Conservation (phyloP, 2,329 filamentous ascomycete genomes). For the Microascus cirrosus region DNA sequence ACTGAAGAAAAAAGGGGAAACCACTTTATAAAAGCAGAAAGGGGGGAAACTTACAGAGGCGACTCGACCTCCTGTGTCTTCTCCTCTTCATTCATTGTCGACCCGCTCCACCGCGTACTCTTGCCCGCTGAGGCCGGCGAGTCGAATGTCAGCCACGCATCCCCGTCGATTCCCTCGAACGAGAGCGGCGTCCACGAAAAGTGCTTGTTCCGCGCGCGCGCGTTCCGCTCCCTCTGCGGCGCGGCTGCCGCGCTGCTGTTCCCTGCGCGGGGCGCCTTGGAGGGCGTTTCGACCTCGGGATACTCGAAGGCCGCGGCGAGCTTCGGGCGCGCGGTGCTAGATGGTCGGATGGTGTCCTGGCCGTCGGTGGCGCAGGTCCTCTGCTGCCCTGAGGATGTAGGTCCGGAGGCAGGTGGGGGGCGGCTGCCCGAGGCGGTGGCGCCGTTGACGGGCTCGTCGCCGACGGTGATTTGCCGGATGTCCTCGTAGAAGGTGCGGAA, state of each 20-base stretch:
- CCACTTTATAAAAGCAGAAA: neutral
- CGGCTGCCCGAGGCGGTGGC: slow-evolving; percentile 9
- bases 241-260: slow-evolving; percentile 10
- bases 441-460: slow-evolving; percentile 72
- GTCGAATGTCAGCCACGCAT: slow-evolving; percentile 57
- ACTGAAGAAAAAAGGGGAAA: neutral
- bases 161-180: slow-evolving; percentile 46
- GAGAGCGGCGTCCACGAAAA: slow-evolving; percentile 51
- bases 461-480: slow-evolving; percentile 87
- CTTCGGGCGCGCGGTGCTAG: slow-evolving; percentile 27
- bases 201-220: slow-evolving; percentile 30
- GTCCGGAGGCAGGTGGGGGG: neutral
- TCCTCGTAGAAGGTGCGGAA: slow-evolving; percentile 94
- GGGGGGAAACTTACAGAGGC: slow-evolving; percentile 31
- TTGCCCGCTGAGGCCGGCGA: slow-evolving; percentile 37
- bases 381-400: too few relatives aligned
- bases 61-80: slow-evolving; percentile 31
- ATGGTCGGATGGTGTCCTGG: slow-evolving; percentile 33
- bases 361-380: slow-evolving; percentile 14
- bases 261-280: neutral
- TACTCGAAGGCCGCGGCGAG: slow-evolving; percentile 29
- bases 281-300: slow-evolving; percentile 12
- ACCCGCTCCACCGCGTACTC: slow-evolving; percentile 54
- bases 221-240: slow-evolving; percentile 17
- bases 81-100: slow-evolving; percentile 37